Evolutionary conservation across 2,329 filamentous ascomycete genomes (phyloP), one percentile per base, ranked within the genome.

Genomic region (Alternaria sp.): DNA sequence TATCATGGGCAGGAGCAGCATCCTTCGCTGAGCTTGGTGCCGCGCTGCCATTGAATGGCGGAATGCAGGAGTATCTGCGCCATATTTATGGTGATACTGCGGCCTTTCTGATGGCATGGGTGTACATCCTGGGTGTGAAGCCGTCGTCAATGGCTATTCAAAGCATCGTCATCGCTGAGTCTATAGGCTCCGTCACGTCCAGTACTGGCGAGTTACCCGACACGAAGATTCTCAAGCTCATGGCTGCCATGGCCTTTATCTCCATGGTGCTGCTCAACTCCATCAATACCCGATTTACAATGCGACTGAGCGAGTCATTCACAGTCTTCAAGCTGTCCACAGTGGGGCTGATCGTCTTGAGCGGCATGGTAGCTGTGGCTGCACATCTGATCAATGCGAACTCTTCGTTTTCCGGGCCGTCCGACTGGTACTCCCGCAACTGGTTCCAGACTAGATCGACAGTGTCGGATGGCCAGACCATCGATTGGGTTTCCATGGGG

Each of bases 71-170:
- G 13, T 90, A 88, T 67, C 82, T 90, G 7, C 83, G 84, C 67
- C 84, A 88, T 73, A 85, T 89, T 32, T 90, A 85, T 64, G 88
- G 88, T 28, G 87, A 89, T 54, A 78, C 86, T 3, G 84, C 85
- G 52, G 88, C 87, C n/a, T 90, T 89, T 69, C 74, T 90, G 6
- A 87, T 87, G 6, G 87, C 87, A 0, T 90, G 88, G 88, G 87
- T 88, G 0, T 90, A 88, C 86, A 85, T 90, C 57, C 83, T 90
- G 6, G 87, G 86, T 19, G 85, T 89, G 23, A 90, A 89, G 84
- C 88, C 88, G 0, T 87, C 87, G 0, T 89, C 88, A 0, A 82
- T 89, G 62, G 88, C 88, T 10, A 90, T 90, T 50, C 82, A 90
- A 26, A 86, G 85, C 70, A 89, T 90, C 65, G 87, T 90, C 23